Base-by-base conservation (phyloP, 2,329 filamentous ascomycete species). In the Magnaporthiopsis incrustans region DNA sequence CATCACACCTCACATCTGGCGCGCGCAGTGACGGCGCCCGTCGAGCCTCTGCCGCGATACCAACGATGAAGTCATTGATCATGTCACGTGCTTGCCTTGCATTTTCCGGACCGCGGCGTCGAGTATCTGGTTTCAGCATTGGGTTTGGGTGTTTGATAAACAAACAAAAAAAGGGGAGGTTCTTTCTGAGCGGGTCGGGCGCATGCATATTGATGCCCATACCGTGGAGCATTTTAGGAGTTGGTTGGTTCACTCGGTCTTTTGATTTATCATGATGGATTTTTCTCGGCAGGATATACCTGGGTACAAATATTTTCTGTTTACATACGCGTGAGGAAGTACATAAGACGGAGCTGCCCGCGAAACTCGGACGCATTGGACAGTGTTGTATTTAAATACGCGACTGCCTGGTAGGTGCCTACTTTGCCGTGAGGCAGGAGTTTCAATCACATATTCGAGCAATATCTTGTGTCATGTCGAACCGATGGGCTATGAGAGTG, bases 1-100 rank as follows among this genome's bases (percentile, higher is more conserved):
- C 44, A 53, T 53, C 44, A 53, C 7, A 22, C 22, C 44, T 11
- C 22, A 11, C 32, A 63, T 1, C 18, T 64, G 11, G 35, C 59
- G 30, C 35, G 57, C 12, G 32, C 61, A 30, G 53, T 53, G 44
- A 60, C 30, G 33, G 27, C 59, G 32, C 62, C 62, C 18, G 62
- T 61, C 14, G 73, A 74, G 66, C 69, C 70, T 38, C 64, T 74
- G 50, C 73, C 73, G 4, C 68, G 66, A 59, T 74, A 74, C 68
- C 71, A 73, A 62, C 63, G 72, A 62, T 74, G 63, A 69, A 61
- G 27, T 57, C 32, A 27, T 58, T 2, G 15, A 25, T 58, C 18
- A 18, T 15, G 26, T 32, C 26, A 32, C 25, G 11, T 58, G 57
- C 11, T 58, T 58, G 57, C 26, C 26, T 58, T 58, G 22, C 14